phyloP scores from a whole-genome alignment of 2,329 filamentous ascomycete genomes.

The Talaromyces sp. region DNA sequence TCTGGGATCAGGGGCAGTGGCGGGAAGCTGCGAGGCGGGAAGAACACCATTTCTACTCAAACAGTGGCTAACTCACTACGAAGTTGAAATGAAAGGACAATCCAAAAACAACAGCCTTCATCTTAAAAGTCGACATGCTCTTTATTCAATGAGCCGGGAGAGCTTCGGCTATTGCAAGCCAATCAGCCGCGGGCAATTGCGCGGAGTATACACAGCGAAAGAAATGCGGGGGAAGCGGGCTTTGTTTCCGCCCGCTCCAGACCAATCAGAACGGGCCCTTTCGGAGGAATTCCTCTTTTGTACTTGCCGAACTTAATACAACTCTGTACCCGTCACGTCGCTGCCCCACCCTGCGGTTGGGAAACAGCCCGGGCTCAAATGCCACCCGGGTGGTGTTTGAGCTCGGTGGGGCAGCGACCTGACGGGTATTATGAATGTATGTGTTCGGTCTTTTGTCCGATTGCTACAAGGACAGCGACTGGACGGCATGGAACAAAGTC shows the following conservation, averaged over 20 bases:
- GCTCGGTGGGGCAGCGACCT: too few species aligned
- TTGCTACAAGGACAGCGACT: too few species aligned
- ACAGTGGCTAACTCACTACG: background rate
- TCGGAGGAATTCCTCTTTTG: background rate
- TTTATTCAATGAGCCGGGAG: background rate
- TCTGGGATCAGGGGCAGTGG: conserved; percentile 62
- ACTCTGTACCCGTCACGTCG: too few species aligned
- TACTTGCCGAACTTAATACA: background rate
- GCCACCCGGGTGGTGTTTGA: too few species aligned
- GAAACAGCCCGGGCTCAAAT: too few species aligned
- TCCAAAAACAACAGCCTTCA: too few species aligned
- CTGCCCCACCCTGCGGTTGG: too few species aligned
- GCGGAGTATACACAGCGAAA: background rate
- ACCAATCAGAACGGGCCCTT: background rate
- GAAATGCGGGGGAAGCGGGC: background rate
- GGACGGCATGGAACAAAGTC: too few species aligned
- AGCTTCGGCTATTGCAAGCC: conserved; percentile 6
- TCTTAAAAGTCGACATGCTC: background rate
- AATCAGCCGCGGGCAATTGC: background rate
- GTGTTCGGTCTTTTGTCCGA: background rate
- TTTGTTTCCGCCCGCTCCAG: background rate
- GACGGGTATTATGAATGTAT: too few species aligned
- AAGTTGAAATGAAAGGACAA: too few species aligned
- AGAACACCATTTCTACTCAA: conserved; percentile 44
- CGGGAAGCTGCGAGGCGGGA: conserved; percentile 38